phyloP scores from a whole-genome alignment of 139 green algal genomes.

The Axilococcus clingmanii region DNA sequence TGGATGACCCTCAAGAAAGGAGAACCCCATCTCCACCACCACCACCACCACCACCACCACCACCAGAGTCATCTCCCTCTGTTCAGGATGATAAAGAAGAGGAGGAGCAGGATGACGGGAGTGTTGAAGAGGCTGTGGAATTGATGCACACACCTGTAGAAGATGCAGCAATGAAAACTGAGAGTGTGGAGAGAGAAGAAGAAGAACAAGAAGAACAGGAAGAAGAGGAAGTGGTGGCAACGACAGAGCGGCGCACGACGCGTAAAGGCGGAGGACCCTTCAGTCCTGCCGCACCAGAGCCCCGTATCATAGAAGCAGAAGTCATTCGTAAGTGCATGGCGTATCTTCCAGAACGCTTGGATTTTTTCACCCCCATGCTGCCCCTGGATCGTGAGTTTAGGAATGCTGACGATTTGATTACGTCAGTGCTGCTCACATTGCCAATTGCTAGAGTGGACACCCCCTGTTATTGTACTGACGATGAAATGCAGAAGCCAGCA shows the following conservation, averaged over 20 bases:
- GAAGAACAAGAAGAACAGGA: background rate
- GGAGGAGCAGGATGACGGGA: background rate
- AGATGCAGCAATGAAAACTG: too few relatives aligned
- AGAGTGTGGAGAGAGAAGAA: background rate
- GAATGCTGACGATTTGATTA: background rate
- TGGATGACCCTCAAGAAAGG: too few relatives aligned
- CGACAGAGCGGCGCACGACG: too few relatives aligned
- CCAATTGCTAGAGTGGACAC: background rate
- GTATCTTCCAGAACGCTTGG: background rate
- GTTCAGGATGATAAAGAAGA: background rate
- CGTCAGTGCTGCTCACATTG: background rate
- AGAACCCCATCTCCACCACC: too few relatives aligned
- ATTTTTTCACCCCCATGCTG: background rate
- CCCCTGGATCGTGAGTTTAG: background rate
- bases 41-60: too few relatives aligned
- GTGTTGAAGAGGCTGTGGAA: too few relatives aligned
- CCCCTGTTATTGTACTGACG: background rate
- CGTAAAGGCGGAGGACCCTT: background rate
- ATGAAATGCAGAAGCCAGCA: background rate
- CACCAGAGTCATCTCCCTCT: background rate
- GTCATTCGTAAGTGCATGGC: conserved; percentile 5
- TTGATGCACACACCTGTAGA: too few relatives aligned
- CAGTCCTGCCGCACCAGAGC: background rate
- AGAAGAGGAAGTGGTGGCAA: conserved; percentile 2
- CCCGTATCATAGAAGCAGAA: background rate